Percentiles rank a stretch among this genome's conserved stretches.
phyloP scores from a whole-genome alignment of 805 yeast genomes.

The Lipomyces sp. region DNA sequence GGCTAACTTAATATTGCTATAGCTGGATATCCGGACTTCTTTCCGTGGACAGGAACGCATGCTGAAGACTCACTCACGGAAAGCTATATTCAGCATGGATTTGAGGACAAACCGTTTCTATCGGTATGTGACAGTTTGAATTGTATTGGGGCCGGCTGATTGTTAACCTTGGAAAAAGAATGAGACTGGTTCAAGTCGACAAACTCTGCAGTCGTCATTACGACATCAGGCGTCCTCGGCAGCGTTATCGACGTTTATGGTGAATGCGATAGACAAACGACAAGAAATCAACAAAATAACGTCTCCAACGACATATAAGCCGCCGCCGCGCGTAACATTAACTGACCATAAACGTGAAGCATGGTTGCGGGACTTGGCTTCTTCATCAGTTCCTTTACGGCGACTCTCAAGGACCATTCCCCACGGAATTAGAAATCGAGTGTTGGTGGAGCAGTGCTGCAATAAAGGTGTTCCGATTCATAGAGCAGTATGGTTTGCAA shows the following conservation, averaged over 20 bases:
- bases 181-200: constrained; percentile 74
- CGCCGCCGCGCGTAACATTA: constrained; percentile 87
- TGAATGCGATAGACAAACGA: constrained; percentile 56
- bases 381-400: constrained; percentile 65
- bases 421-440: constrained; percentile 80
- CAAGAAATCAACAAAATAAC: constrained; percentile 53
- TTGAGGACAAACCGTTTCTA: constrained; percentile 51
- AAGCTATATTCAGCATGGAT: constrained; percentile 70
- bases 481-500: constrained; percentile 90
- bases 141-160: background rate
- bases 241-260: constrained; percentile 55
- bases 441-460: constrained; percentile 74
- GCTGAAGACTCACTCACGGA: constrained; percentile 61
- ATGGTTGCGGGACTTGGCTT: constrained; percentile 83
- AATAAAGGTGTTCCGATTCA: constrained; percentile 68
- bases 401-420: constrained; percentile 80
- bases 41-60: constrained; percentile 67
- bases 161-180: constrained; percentile 43
- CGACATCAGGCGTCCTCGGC: constrained; percentile 52
- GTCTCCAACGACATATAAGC: constrained; percentile 63
- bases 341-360: constrained; percentile 84
- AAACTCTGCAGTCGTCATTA: constrained; percentile 52
- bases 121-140: constrained; percentile 33
- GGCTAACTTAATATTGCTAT: background rate
- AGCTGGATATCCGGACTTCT: constrained; percentile 66